Evolutionary conservation across 139 green algal genomes (phyloP), one percentile per base, ranked within the genome.

Genomic region (Ostreobium quekettii): DNA sequence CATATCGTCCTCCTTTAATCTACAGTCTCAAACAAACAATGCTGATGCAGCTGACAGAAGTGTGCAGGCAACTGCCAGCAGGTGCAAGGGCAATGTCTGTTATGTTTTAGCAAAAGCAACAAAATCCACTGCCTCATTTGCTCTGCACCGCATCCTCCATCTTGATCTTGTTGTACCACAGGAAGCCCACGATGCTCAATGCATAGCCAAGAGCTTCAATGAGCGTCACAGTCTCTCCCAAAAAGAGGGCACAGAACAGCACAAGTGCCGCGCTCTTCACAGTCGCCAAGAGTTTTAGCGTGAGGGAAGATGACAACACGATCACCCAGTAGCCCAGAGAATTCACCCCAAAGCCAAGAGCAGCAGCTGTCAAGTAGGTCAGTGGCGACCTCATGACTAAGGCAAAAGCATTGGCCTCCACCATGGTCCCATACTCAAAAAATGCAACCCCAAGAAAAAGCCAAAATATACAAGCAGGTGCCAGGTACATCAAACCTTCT

Each of bases 251-350:
- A 24, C 87, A 81, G 36, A 87, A 77, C 26, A 85, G 72, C 35
- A 96, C 88, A 37, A 95, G 78, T 63, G 90, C n/a, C 0, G 86
- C 76, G 72, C 93, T 96, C 76, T 95, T 95, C 26, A 95, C 82
- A 0, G 85, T 93, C 1, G 80, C 89, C 62, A 95, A 68, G 47
- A 92, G 81, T 77, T 92, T 94, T 33, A 94, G 84, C 0, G 87
- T 94, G 7, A 95, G 80, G 2, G 75, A 85, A 4, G 19, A 5
- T 22, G 86, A 73, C 1, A 86, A 72, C 76, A 93, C 88, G 65
- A 96, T 96, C 64, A 89, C 83, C 8, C 85, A 84, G 71, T 94
- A 95, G 0, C 88, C 85, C 39, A 95, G 77, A 0, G 77, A 60
- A 64, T 96, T 96, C 47, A 95, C 87, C 7, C 59, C 72, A 64